A percentile compares a stretch with the other conserved stretches of the same genome.
Conservation (phyloP, 176 grass and related monocot genomes). For the Triticum monococcum region DNA sequence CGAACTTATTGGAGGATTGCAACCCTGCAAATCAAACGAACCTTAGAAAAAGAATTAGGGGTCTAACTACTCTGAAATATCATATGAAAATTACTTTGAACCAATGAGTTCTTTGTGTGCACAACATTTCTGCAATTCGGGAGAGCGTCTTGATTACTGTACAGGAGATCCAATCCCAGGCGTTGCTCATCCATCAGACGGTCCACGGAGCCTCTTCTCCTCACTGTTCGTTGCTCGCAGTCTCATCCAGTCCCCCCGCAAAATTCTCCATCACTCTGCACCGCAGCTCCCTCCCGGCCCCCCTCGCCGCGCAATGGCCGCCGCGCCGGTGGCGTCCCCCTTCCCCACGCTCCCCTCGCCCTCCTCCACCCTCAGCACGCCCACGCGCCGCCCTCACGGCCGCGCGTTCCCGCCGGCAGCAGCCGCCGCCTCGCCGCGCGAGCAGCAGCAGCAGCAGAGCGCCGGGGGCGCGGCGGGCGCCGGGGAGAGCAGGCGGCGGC, state of each 20-base stretch:
- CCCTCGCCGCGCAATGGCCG: conserved; percentile 31
- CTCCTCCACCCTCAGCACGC: neutral
- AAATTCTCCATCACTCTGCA: neutral
- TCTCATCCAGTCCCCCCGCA: conserved; percentile 38
- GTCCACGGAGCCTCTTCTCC: neutral
- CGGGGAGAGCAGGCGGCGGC: conserved; percentile 19
- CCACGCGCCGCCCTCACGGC: neutral
- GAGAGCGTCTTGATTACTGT: no score
- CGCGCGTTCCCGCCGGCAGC: neutral
- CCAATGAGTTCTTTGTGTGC: neutral
- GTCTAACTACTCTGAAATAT: neutral
- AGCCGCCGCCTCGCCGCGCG: neutral
- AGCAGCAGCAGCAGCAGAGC: conserved; percentile 11
- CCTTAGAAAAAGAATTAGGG: neutral
- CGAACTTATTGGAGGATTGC: neutral
- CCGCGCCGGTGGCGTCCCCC: conserved; percentile 25
- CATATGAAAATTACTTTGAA: neutral
- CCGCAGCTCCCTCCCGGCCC: neutral
- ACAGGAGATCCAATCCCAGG: neutral
- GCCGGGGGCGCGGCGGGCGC: no score
- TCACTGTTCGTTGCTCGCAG: neutral
- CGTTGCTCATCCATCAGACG: neutral
- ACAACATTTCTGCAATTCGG: neutral
- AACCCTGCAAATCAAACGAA: neutral
- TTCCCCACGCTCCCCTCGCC: neutral